Conservation (phyloP, 2,329 filamentous ascomycete genomes). For the Penicillium decumbens region DNA sequence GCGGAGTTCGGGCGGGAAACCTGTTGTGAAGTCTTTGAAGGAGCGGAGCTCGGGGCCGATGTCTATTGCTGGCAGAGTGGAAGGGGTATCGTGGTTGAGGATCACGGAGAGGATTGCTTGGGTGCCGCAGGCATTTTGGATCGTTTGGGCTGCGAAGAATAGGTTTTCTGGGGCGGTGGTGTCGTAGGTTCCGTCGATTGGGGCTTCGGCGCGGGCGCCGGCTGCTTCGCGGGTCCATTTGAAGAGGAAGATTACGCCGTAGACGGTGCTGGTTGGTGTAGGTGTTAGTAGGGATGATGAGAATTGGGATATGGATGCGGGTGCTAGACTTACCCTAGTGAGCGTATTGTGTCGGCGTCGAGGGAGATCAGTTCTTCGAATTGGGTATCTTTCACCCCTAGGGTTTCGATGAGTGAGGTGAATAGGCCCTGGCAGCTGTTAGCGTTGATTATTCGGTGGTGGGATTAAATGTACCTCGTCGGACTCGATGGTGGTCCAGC, state of each 20-base stretch:
- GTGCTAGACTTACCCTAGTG: conserved; percentile 36
- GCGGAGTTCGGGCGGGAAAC: conserved; percentile 70
- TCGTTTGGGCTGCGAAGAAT: conserved; percentile 95
- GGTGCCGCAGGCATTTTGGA: conserved; percentile 97
- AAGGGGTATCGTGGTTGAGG: conserved; percentile 64
- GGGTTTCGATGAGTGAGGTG: conserved; percentile 86
- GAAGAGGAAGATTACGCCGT: conserved; percentile 98
- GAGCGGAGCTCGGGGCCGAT: conserved; percentile 67
- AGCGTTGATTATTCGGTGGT: neutral
- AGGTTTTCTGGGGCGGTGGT: conserved; percentile 66
- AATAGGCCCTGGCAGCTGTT: conserved; percentile 70
- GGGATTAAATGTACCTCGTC: conserved; percentile 64
- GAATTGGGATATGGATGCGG: neutral
- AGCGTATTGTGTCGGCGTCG: conserved; percentile 59
- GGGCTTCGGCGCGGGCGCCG: conserved; percentile 62
- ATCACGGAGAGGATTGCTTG: conserved; percentile 90
- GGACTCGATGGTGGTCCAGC: conserved; percentile 97
- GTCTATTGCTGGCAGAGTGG: conserved; percentile 49
- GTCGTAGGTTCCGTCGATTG: conserved; percentile 79
- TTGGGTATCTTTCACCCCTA: conserved; percentile 89
- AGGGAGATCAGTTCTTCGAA: conserved; percentile 94
- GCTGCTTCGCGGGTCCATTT: conserved; percentile 63
- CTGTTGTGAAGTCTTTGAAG: conserved; percentile 84
- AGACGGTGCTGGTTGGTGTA: conserved; percentile 53
- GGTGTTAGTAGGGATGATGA: conserved; percentile 1